phyloP scores from a whole-genome alignment of 2,329 filamentous ascomycete species.

The Elsinoe australis region DNA sequence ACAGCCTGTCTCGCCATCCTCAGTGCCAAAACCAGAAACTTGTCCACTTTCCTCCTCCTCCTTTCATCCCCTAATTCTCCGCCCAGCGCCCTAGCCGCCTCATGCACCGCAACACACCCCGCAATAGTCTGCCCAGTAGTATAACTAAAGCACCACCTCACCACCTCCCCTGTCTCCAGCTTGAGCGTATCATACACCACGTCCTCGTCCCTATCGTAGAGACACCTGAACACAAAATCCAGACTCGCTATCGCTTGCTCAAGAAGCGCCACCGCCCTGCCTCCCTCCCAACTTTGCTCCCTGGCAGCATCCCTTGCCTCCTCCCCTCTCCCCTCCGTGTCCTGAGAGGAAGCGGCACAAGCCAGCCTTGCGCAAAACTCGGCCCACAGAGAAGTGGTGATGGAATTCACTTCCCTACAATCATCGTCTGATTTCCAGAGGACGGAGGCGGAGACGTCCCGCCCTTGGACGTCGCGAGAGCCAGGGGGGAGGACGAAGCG shows the following conservation, averaged over 20 bases:
- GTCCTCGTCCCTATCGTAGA: constrained; percentile 24
- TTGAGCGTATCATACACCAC: constrained; percentile 26
- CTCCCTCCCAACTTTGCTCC: neutral
- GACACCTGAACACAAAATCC: constrained; percentile 20
- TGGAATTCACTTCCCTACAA: constrained; percentile 19
- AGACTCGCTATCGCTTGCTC: neutral
- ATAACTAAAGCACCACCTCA: constrained; percentile 28
- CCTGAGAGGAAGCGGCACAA: too few relatives aligned
- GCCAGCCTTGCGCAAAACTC: constrained; percentile 25
- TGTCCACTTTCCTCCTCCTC: constrained; percentile 16
- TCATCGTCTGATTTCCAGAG: constrained; percentile 17
- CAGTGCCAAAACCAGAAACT: constrained; percentile 24
- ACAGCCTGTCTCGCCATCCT: constrained; percentile 25
- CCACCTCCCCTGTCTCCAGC: constrained; percentile 22
- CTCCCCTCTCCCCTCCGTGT: neutral
- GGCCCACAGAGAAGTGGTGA: constrained; percentile 21
- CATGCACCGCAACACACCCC: constrained; percentile 22
- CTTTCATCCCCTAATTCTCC: neutral
- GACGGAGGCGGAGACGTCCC: constrained; percentile 25
- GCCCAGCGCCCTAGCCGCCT: too few relatives aligned
- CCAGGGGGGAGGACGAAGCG: constrained; percentile 21
- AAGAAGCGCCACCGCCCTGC: neutral
- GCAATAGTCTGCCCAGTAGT: constrained; percentile 26
- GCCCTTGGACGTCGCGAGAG: constrained; percentile 20
- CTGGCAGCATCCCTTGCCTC: neutral